These are phyloP conservation scores for Umbilicaria muhlenbergii DNA, from an alignment of 495 filamentous ascomycete genomes.

Conservation along the genomic window DNA sequence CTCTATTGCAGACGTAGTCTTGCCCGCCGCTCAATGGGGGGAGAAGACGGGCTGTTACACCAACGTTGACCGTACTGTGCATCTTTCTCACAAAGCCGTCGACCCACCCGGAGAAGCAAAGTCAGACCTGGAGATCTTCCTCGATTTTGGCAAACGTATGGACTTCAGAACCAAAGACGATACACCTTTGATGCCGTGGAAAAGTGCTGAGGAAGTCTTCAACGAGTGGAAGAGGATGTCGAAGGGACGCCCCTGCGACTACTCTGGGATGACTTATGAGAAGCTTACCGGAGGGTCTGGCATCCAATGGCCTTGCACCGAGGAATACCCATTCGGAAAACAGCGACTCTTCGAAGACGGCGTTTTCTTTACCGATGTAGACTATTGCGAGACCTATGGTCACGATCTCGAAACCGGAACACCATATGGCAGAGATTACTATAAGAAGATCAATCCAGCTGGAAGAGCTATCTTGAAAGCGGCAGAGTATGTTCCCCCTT, in stretches of 20 bases:
- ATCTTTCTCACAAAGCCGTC: conserved; percentile 11
- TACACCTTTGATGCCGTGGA: conserved; percentile 7
- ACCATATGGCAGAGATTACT: too few species aligned
- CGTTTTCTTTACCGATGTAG: conserved; percentile 6
- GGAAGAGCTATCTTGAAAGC: too few species aligned
- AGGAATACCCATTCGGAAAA: conserved; percentile 11
- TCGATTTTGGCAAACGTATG: conserved; percentile 13
- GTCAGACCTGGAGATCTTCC: conserved; percentile 12
- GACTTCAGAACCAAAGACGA: conserved; percentile 12
- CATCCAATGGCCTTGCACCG: neutral
- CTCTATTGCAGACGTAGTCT: conserved; percentile 5
- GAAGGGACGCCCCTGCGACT: conserved; percentile 11
- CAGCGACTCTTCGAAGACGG: conserved; percentile 10
- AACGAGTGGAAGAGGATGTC: conserved; percentile 13
- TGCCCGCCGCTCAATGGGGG: conserved; percentile 12
- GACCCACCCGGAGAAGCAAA: conserved; percentile 12
- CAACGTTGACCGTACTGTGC: conserved; percentile 14
- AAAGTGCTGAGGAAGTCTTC: conserved; percentile 9
- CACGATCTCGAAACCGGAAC: too few species aligned
- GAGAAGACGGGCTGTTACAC: conserved; percentile 16
- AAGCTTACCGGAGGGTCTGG: too few species aligned
- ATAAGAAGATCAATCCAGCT: too few species aligned
- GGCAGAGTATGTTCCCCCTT: too few species aligned
- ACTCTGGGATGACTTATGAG: conserved; percentile 1
- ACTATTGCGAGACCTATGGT: neutral